Evolutionary conservation across 768 basidiomycete species (phyloP), one percentile per base, ranked within the genome.

Genomic region (Pleurotus citrinopileatus): DNA sequence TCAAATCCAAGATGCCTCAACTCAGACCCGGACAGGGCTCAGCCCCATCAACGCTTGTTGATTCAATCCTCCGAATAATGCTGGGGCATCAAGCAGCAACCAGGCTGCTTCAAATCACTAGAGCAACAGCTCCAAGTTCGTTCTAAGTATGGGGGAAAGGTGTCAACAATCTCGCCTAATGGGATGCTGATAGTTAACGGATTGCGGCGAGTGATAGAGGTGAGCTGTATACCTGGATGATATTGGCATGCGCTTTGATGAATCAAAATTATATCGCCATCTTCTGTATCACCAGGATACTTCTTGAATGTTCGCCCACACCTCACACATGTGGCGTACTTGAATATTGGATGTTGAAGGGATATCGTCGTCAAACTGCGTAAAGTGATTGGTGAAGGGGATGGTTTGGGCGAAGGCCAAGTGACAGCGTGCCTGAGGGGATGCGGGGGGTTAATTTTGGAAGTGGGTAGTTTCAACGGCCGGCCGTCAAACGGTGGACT

Each of bases 221-320:
- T 10, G 32, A n/a, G n/a, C 32, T 34, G 9, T 23, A n/a, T 25
- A 51, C 48, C 48, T 12, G 48, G 23, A 20, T 51, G 48, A 25
- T 51, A 51, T 26, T 19, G 9, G 23, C 48, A 51, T 9, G 23
- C 23, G 23, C 48, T 36, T 36, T 25, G 48, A 15, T 51, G 34
- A 37, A 51, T 51, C 10, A 51, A 25, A 51, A 51, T 51, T 20
- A 51, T 37, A 12, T 51, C 48, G 3, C 45, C 45, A 29, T 47
- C 45, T 1, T 47, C 45, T 10, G 32, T 51, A 51, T 51, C 48
- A 19, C 32, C 34, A 15, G 32, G 22, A 51, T 51, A 51, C 48
- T 37, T 15, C 20, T 51, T 51, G 34, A 51, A 51, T 17, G 29
- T 51, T 22, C 37, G 32, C 19, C 48, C 48, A 37, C 48, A 51